Evolutionary conservation across 1,139 yeast species (phyloP), one percentile per base, ranked within the genome.

Genomic region (Blastobotrys elegans): DNA sequence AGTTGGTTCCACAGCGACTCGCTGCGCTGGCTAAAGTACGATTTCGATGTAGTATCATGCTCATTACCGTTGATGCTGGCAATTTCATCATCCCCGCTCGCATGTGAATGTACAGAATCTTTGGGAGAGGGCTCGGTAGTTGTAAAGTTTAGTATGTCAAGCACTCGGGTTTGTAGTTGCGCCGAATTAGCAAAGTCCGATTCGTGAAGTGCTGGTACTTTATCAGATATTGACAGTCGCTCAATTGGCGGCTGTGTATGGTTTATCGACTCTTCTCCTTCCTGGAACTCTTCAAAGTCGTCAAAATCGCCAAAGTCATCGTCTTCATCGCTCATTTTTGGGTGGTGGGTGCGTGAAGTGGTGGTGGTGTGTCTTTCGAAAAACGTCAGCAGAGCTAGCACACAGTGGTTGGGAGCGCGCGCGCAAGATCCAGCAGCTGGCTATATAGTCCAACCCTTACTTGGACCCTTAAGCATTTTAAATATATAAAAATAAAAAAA

Each of bases 1-100:
- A 66, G 54, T 44, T 64, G 67, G 43, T 60, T 59, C 70, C 70
- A 67, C 21, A 66, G 56, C n/a, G 63, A 56, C 33, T 57, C 57
- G 50, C 67, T 63, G 5, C 65, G 53, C 21, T 57, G 60, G 7
- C 59, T 54, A 44, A 61, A 61, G 41, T 60, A 61, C 16, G 62
- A 54, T 22, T 41, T 44, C 10, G 47, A 46, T 14, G 43, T 31
- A 20, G 27, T 45, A 48, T 24, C 30, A 4, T 16, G 17, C 3
- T 11, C 31, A 27, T 14, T 13, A 2, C 22, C 7, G 8, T 3
- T 3, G 11, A 18, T 4, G 3, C 22, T 5, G 3, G 3, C 7
- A 13, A 13, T 4, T 3, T 14, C 37, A 14, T 33, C 22, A 3
- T 7, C 17, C 22, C 22, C 14, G 22, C 17, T 33, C 18, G 4